Evolutionary conservation across 192 early-diverging fungal genomes (phyloP).

Genomic region (Phycomyces blakesleeanus): DNA sequence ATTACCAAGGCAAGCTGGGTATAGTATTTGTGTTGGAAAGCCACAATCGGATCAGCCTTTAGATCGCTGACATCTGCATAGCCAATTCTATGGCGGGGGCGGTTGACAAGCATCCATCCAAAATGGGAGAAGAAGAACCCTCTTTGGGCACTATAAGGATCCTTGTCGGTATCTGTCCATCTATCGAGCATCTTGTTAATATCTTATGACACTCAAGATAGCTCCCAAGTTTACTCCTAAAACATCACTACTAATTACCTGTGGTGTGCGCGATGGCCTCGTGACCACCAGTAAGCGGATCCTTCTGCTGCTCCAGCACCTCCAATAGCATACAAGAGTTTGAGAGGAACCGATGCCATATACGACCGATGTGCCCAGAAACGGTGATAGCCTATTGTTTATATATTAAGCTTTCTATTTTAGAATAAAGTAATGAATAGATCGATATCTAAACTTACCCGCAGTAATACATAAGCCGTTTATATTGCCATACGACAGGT

Average conservation of each 20-base stretch:
- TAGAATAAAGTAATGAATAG: neutral
- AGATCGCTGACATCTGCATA: conserved; percentile 77
- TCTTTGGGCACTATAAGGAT: conserved; percentile 75
- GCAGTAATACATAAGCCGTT: conserved; percentile 87
- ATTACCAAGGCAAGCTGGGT: conserved; percentile 62
- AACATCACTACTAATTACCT: conserved; percentile 53
- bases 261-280: conserved; percentile 84
- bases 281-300: conserved; percentile 81
- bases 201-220: neutral
- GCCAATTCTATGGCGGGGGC: conserved; percentile 66
- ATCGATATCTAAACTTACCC: conserved; percentile 38
- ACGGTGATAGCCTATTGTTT: conserved; percentile 70
- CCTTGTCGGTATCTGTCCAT: conserved; percentile 74
- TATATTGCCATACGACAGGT: conserved; percentile 66
- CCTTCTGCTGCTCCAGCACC: conserved; percentile 75
- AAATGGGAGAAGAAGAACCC: conserved; percentile 80
- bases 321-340: conserved; percentile 56
- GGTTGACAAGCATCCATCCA: conserved; percentile 83
- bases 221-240: neutral
- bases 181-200: too few species aligned
- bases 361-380: conserved; percentile 79
- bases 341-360: conserved; percentile 56
- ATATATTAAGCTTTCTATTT: neutral
- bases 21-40: conserved; percentile 79
- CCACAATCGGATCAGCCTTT: conserved; percentile 63